Conservation (phyloP, 2,329 filamentous ascomycete genomes). For the Xylogone sp. region DNA sequence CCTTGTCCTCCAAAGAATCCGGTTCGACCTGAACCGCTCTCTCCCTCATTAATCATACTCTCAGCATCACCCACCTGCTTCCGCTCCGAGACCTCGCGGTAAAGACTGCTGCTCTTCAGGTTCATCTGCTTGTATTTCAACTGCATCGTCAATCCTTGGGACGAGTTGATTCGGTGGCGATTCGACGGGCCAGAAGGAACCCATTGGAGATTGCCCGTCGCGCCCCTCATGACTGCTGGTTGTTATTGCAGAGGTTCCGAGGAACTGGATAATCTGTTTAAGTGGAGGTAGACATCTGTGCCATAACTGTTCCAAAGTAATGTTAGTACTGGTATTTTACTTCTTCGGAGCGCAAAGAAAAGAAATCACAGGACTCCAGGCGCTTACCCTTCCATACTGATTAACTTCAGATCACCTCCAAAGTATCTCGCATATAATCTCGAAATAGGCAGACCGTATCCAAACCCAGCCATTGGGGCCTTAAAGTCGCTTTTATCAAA, state of each 20-base stretch:
- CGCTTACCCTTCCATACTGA: constrained; percentile 97
- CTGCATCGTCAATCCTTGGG: constrained; percentile 61
- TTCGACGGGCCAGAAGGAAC: constrained; percentile 33
- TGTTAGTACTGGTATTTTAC: constrained; percentile 16
- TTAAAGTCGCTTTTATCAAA: constrained; percentile 99
- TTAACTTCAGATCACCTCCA: constrained; percentile 93
- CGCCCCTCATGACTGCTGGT: constrained; percentile 76
- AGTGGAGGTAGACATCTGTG: constrained; percentile 96
- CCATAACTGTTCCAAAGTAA: constrained; percentile 65
- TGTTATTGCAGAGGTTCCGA: constrained; percentile 96
- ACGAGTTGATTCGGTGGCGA: constrained; percentile 35
- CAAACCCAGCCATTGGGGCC: constrained; percentile 97
- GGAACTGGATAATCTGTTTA: constrained; percentile 91
- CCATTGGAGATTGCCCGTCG: constrained; percentile 35
- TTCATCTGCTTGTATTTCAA: constrained; percentile 51
- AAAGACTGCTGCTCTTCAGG: constrained; percentile 57
- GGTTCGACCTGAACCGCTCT: constrained; percentile 20
- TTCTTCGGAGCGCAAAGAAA: constrained; percentile 4
- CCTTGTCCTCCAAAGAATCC: constrained; percentile 29
- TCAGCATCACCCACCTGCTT: constrained; percentile 89
- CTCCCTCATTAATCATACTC: constrained; percentile 60
- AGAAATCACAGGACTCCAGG: constrained; percentile 4
- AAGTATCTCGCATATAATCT: constrained; percentile 95
- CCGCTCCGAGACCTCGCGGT: constrained; percentile 72
- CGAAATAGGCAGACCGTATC: constrained; percentile 94